phyloP scores from a whole-genome alignment of 1,284 basidiomycete species.

The Sporisorium graminicola region DNA sequence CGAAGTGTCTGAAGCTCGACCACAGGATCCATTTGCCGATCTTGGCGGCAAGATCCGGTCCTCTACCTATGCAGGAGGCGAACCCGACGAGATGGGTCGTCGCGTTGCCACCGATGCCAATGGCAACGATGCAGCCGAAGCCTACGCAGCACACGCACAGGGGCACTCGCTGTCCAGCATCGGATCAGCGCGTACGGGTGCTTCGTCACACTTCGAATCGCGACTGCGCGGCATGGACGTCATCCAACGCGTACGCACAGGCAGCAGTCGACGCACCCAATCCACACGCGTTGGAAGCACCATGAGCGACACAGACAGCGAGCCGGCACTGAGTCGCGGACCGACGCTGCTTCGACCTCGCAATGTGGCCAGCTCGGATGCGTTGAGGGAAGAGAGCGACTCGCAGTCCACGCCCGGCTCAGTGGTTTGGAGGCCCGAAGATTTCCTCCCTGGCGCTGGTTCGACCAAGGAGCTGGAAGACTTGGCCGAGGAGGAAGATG shows the following conservation, averaged over 20 bases:
- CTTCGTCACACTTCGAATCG: conserved; percentile 55
- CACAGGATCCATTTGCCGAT: conserved; percentile 31
- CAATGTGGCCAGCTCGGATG: conserved; percentile 23
- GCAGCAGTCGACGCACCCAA: conserved; percentile 43
- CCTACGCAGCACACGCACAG: conserved; percentile 22
- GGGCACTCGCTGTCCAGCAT: conserved; percentile 50
- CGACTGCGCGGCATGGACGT: conserved; percentile 59
- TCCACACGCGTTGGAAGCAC: conserved; percentile 37
- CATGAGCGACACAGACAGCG: conserved; percentile 37
- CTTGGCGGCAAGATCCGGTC: not conserved
- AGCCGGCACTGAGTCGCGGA: conserved; percentile 28
- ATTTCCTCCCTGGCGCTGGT: conserved; percentile 9
- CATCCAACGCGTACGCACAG: conserved; percentile 57
- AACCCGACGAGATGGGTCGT: conserved; percentile 38
- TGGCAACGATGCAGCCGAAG: not conserved
- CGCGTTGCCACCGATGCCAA: not conserved
- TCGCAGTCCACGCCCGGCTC: conserved; percentile 27
- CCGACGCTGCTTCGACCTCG: conserved; percentile 37
- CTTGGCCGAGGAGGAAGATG: conserved; percentile 16
- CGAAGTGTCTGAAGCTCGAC: conserved; percentile 17
- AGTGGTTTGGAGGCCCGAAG: conserved; percentile 42
- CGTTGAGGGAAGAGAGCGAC: conserved; percentile 9
- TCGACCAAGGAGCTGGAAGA: conserved; percentile 11
- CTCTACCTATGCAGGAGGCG: not conserved
- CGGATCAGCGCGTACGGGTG: conserved; percentile 50